Base-by-base conservation (phyloP, 1,284 basidiomycete genomes). In the Ceratobasidium sp. region DNA sequence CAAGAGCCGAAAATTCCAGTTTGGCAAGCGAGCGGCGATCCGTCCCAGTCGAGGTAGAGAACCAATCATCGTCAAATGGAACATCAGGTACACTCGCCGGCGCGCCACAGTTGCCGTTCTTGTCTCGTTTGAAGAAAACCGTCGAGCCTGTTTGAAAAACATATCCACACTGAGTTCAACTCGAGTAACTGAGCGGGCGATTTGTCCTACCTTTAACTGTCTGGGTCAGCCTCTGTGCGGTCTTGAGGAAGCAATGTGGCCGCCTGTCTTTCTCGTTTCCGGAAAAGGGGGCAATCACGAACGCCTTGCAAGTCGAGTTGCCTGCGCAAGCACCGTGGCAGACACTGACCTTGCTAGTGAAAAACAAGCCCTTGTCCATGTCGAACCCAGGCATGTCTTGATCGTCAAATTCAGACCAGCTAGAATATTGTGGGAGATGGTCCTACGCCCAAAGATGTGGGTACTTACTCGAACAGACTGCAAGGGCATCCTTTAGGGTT, bases 301-400 rank as follows among this genome's bases (percentile, higher is more conserved):
- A 64, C 11, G 37, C 40, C 34, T 64, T 15, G n/a, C 61, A 64
- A 29, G 37, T 46, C 61, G 61, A 43, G 19, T 44, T 64, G 17
- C 44, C 44, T 9, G 61, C 61, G 19, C 61, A 64, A 46, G 61
- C 40, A 64, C 44, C 29, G 22, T 37, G 61, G 34, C 61, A 64
- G 6, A 44, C 40, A 34, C 61, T 64, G 19, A 64, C 61, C 40
- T 46, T 22, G 40, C 19, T n/a, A 2, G 61, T 64, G n/a, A 64
- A 64, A 37, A 64, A 64, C 61, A 37, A 64, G 17, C 40, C 37
- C 29, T 59, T 59, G 56, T 32, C 29, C 37, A 64, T 64, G 61
- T 64, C 61, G 37, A 19, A 43, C 2, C 61, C 40, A 19, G 61
- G 61, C 61, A 64, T 64, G n/a, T 64, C 61, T 64, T 64, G 61